Percentiles rank a stretch among this genome's conserved stretches.
phyloP scores from a whole-genome alignment of 345 rosid genomes.

The Ailanthus altissimus region DNA sequence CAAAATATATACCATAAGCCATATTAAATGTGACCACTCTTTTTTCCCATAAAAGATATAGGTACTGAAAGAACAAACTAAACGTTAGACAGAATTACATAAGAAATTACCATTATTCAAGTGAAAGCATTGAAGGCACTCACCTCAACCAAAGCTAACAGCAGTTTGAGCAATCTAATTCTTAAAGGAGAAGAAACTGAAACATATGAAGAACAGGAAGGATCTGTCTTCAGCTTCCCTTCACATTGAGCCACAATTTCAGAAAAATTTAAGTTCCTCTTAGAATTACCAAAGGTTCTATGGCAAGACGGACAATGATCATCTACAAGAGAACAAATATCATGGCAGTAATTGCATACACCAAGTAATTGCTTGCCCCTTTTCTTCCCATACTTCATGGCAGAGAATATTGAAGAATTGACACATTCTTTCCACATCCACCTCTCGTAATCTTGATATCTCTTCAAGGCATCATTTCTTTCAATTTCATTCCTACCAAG shows the following conservation, averaged over 20 bases:
- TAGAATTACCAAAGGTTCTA: conserved; percentile 32
- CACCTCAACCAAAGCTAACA: conserved; percentile 69
- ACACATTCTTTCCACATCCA: conserved; percentile 77
- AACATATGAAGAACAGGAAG: conserved; percentile 25
- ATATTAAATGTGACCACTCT: not conserved
- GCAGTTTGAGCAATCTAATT: conserved; percentile 63
- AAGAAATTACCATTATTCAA: not conserved
- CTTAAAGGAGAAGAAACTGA: conserved; percentile 50
- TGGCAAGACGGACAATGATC: conserved; percentile 56
- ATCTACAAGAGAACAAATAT: conserved; percentile 43
- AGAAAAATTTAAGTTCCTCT: conserved; percentile 39
- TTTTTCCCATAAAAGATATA: not conserved
- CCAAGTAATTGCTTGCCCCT: conserved; percentile 47
- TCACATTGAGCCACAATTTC: conserved; percentile 47
- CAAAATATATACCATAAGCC: conserved; percentile 14
- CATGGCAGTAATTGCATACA: conserved; percentile 59
- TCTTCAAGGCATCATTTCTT: conserved; percentile 47
- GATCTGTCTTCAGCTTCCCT: conserved; percentile 25
- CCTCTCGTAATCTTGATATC: conserved; percentile 73
- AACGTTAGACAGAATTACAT: not conserved
- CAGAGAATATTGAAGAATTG: conserved; percentile 39
- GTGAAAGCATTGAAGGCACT: conserved; percentile 23
- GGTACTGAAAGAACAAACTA: conserved; percentile 1
- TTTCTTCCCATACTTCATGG: conserved; percentile 61
- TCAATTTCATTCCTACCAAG: conserved; percentile 51